Percentiles rank a stretch among this genome's conserved stretches.
phyloP scores from a whole-genome alignment of 805 yeast genomes.

The Blastobotrys robertii region DNA sequence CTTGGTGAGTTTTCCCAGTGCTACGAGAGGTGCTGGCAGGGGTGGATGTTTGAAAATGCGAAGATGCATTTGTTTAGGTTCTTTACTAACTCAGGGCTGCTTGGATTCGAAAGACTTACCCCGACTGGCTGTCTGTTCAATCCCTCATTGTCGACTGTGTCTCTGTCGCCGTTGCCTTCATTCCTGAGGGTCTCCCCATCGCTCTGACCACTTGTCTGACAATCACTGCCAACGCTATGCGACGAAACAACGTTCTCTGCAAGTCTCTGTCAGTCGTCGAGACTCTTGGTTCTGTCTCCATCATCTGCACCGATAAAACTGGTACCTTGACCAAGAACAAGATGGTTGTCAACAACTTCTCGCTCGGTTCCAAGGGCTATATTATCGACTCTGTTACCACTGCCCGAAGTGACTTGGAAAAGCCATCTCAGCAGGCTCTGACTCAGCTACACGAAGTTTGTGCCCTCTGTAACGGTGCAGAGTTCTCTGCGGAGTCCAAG shows the following conservation, averaged over 20 bases:
- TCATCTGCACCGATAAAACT: slow-evolving; percentile 85
- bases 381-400: no score
- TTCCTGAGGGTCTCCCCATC: slow-evolving; percentile 96
- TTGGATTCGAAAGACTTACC: slow-evolving; percentile 31
- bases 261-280: slow-evolving; percentile 95
- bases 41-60: slow-evolving; percentile 96
- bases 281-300: slow-evolving; percentile 89
- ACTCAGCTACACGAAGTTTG: slow-evolving; percentile 5
- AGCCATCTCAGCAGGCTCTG: slow-evolving; percentile 8
- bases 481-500: slow-evolving; percentile 26
- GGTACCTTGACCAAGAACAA: slow-evolving; percentile 91
- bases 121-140: slow-evolving; percentile 35
- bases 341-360: slow-evolving; percentile 48
- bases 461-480: slow-evolving; percentile 11
- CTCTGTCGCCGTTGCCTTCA: slow-evolving; percentile 38
- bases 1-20: slow-evolving; percentile 54
- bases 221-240: slow-evolving; percentile 87
- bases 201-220: slow-evolving; percentile 98
- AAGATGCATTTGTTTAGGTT: slow-evolving; percentile 22
- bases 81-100: slow-evolving; percentile 32
- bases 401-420: not conserved
- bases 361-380: slow-evolving; percentile 35
- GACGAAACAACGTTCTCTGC: slow-evolving; percentile 34
- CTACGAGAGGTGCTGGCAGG: slow-evolving; percentile 84
- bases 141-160: slow-evolving; percentile 40